Conservation (phyloP, 2,329 filamentous ascomycete genomes). For the Didymella pomorum region DNA sequence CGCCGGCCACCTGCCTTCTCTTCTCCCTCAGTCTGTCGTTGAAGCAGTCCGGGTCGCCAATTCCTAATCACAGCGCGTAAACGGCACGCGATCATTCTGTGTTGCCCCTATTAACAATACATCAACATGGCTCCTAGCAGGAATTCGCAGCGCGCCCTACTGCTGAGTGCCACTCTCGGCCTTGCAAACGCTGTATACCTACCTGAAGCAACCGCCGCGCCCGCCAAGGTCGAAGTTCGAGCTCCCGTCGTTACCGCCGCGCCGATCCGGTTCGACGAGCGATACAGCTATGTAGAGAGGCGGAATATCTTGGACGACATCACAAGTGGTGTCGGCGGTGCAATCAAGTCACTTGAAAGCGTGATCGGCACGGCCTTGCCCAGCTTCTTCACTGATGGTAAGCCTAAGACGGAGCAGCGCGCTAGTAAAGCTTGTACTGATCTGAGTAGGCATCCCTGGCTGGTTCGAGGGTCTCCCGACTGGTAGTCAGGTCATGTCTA, state of each 20-base stretch:
- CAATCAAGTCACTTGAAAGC: constrained; percentile 44
- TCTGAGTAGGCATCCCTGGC: constrained; percentile 63
- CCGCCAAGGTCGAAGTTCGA: constrained; percentile 39
- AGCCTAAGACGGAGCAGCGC: constrained; percentile 8
- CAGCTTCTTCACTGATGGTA: constrained; percentile 49
- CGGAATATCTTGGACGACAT: constrained; percentile 46
- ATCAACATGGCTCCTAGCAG: constrained; percentile 28
- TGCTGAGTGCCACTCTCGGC: constrained; percentile 32
- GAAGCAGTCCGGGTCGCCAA: not conserved
- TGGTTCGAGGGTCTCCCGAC: constrained; percentile 72
- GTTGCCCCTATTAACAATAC: constrained; percentile 5
- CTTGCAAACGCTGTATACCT: constrained; percentile 39
- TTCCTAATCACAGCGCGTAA: not conserved
- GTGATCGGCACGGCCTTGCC: constrained; percentile 48
- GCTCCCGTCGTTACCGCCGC: constrained; percentile 47
- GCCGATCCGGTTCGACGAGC: constrained; percentile 42
- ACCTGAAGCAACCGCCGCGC: constrained; percentile 44
- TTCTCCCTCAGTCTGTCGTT: constrained; percentile 3
- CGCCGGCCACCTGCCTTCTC: not conserved
- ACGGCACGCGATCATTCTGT: not conserved
- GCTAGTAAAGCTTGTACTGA: constrained; percentile 34
- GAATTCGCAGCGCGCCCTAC: constrained; percentile 30
- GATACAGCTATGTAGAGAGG: constrained; percentile 44
- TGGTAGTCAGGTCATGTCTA: constrained; percentile 66
- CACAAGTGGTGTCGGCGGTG: constrained; percentile 40